phyloP scores from a whole-genome alignment of 1,284 basidiomycete species.

The Ceratobasidium sp. region DNA sequence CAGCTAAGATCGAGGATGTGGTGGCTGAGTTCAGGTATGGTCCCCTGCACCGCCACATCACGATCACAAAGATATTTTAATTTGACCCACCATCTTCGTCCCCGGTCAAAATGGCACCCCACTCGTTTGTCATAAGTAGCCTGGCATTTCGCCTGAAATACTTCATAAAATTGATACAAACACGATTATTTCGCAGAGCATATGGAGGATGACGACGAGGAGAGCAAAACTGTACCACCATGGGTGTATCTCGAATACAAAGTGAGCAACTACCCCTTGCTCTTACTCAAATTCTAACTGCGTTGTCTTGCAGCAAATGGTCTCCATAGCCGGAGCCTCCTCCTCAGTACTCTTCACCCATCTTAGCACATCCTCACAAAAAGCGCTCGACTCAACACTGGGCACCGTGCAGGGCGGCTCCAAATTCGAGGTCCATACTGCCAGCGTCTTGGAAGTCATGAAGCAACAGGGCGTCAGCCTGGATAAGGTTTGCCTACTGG shows the following conservation, averaged over 20 bases:
- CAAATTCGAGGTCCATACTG: constrained; percentile 64
- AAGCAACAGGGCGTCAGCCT: constrained; percentile 61
- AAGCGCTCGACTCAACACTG: constrained; percentile 65
- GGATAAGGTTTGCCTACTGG: constrained; percentile 82
- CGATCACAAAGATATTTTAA: not conserved
- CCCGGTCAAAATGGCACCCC: not conserved
- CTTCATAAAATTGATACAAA: too few relatives aligned
- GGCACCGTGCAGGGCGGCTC: constrained; percentile 40
- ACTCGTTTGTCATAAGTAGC: constrained; percentile 37
- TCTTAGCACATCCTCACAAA: constrained; percentile 75
- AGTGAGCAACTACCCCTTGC: constrained; percentile 54
- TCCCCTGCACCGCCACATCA: constrained; percentile 1
- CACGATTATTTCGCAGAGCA: constrained; percentile 69
- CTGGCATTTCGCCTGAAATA: too few relatives aligned
- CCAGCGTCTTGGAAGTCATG: constrained; percentile 75
- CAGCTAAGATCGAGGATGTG: not conserved
- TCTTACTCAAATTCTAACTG: constrained; percentile 8
- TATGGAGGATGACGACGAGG: constrained; percentile 92
- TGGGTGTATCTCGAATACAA: constrained; percentile 91
- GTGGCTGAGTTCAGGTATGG: not conserved
- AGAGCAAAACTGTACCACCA: constrained; percentile 71
- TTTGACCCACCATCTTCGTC: constrained; percentile 6
- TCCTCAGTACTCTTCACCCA: constrained; percentile 84
- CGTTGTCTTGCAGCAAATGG: constrained; percentile 83
- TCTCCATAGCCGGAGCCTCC: constrained; percentile 72